These are phyloP conservation scores for Saccharomycopsis babjevae DNA, from an alignment of 805 yeast species.

Conservation along the genomic window DNA sequence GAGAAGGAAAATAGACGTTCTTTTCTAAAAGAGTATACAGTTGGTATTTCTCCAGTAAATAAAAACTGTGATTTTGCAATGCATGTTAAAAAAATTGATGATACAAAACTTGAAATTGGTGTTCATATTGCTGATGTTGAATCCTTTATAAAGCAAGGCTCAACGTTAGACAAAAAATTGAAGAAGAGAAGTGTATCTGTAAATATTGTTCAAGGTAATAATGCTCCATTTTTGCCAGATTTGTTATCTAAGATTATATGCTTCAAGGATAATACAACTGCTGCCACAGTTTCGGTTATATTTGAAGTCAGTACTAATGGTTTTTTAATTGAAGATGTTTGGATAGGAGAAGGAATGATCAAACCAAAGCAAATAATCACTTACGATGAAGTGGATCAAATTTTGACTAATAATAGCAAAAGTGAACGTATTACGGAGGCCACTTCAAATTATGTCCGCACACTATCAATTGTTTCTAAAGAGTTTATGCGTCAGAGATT, in stretches of 20 bases:
- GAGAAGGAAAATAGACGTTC: conserved; percentile 35
- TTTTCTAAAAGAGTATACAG: conserved; percentile 48
- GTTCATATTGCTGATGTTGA: conserved; percentile 80
- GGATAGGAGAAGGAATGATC: conserved; percentile 64
- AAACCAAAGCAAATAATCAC: conserved; percentile 50
- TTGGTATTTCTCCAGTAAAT: conserved; percentile 53
- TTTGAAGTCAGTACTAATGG: conserved; percentile 68
- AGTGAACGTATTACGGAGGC: conserved; percentile 33
- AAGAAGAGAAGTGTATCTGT: conserved; percentile 87
- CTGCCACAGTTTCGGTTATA: conserved; percentile 65
- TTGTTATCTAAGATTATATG: conserved; percentile 50
- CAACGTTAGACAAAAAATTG: conserved; percentile 76
- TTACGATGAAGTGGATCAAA: conserved; percentile 45
- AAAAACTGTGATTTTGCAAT: conserved; percentile 65
- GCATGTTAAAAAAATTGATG: conserved; percentile 56
- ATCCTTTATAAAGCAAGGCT: conserved; percentile 58
- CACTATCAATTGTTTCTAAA: conserved; percentile 52
- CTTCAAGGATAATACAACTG: conserved; percentile 47
- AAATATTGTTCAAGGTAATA: conserved; percentile 66
- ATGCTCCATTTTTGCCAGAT: conserved; percentile 56
- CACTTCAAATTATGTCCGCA: conserved; percentile 54
- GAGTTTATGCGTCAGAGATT: conserved; percentile 64
- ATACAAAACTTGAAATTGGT: conserved; percentile 65
- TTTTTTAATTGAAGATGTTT: conserved; percentile 63
- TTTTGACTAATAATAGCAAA: conserved; percentile 28